Conservation (phyloP, 148 eudicot species). For the Rheum nobile region DNA sequence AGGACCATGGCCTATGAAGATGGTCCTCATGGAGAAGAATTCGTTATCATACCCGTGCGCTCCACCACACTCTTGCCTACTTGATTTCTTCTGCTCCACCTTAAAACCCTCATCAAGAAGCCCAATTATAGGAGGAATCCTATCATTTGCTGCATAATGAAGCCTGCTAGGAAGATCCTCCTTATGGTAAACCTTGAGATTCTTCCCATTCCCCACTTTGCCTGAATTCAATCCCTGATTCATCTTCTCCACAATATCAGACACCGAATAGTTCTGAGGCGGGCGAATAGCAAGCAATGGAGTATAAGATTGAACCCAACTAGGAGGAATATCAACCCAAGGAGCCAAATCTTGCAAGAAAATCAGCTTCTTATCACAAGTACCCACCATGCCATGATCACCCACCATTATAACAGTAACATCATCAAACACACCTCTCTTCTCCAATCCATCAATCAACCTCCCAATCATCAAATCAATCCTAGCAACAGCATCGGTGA, state of each 20-base stretch:
- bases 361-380: conserved; percentile 71
- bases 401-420: conserved; percentile 69
- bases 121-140: conserved; percentile 78
- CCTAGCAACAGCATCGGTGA: conserved; percentile 56
- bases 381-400: conserved; percentile 97
- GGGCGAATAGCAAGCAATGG: conserved; percentile 79
- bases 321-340: conserved; percentile 45
- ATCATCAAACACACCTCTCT: conserved; percentile 78
- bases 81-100: conserved; percentile 52
- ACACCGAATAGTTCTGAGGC: conserved; percentile 18
- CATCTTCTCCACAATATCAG: conserved; percentile 63
- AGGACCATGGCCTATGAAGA: conserved; percentile 74
- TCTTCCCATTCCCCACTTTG: conserved; percentile 50
- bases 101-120: conserved; percentile 63
- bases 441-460: conserved; percentile 65
- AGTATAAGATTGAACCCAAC: conserved; percentile 71
- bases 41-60: conserved; percentile 89
- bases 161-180: conserved; percentile 72
- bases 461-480: conserved; percentile 71
- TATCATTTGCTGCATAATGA: conserved; percentile 55
- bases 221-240: conserved; percentile 66
- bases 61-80: conserved; percentile 71
- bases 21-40: conserved; percentile 86
- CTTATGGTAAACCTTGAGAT: conserved; percentile 58
- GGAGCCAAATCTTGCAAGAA: conserved; percentile 61